A percentile compares a stretch with the other conserved stretches of the same genome.
These are phyloP conservation scores for Furcasterigmium furcatum DNA, from an alignment of 2,329 filamentous ascomycete genomes.

Conservation along the genomic window DNA sequence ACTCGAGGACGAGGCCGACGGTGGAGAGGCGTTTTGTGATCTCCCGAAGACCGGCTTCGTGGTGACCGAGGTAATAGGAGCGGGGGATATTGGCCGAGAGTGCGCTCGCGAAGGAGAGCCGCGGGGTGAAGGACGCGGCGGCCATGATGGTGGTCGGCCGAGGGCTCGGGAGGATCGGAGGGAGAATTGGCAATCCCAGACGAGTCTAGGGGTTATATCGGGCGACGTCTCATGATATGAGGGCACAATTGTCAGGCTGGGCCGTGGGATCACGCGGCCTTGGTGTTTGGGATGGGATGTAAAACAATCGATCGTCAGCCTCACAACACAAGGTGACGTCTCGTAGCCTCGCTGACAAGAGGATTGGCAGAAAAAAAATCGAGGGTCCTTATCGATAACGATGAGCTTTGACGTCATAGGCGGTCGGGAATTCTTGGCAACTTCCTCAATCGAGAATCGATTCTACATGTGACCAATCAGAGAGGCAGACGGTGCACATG, in stretches of 20 bases:
- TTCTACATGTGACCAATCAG: too few relatives aligned
- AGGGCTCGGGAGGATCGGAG: slow-evolving; percentile 8
- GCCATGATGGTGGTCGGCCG: slow-evolving; percentile 4
- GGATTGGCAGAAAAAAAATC: background rate
- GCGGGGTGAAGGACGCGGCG: slow-evolving; percentile 62
- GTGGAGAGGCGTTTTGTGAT: slow-evolving; percentile 79
- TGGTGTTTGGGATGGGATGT: background rate
- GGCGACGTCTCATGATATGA: background rate
- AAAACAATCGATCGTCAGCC: too few relatives aligned
- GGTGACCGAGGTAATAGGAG: slow-evolving; percentile 94
- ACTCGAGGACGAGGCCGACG: slow-evolving; percentile 89
- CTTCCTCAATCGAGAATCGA: too few relatives aligned
- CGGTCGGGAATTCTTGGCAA: too few relatives aligned
- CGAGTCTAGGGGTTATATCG: background rate
- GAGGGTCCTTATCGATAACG: background rate
- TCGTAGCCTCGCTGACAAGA: too few relatives aligned
- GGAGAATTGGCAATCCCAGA: background rate
- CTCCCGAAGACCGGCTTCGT: slow-evolving; percentile 73
- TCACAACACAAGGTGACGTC: too few relatives aligned
- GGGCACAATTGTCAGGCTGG: background rate
- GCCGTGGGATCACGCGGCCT: background rate
- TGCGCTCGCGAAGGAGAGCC: slow-evolving; percentile 59
- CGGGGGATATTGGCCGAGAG: slow-evolving; percentile 71
- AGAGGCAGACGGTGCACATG: too few relatives aligned
- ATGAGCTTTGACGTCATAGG: background rate